A percentile compares a stretch with the other conserved stretches of the same genome.
phyloP scores from a whole-genome alignment of 768 basidiomycete species.

The Tulasnella sp. region DNA sequence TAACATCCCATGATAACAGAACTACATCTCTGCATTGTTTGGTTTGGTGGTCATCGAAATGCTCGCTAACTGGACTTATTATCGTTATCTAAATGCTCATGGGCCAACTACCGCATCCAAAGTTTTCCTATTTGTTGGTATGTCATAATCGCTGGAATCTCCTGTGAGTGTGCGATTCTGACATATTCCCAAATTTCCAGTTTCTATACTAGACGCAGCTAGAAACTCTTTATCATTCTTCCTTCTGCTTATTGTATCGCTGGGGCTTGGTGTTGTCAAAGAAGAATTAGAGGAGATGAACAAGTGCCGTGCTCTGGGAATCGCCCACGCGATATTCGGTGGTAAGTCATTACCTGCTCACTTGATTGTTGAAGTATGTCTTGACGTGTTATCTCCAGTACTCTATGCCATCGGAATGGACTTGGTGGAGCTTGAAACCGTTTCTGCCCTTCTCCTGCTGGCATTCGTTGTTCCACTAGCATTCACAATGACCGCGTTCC shows the following conservation, averaged over 20 bases:
- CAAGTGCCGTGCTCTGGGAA: conserved; percentile 66
- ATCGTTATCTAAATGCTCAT: conserved; percentile 86
- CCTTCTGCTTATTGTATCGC: conserved; percentile 80
- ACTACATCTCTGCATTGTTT: conserved; percentile 83
- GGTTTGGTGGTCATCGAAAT: conserved; percentile 85
- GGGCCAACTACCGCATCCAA: conserved; percentile 60
- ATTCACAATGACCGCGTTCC: conserved; percentile 88
- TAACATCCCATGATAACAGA: conserved; percentile 31
- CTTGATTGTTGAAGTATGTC: not conserved
- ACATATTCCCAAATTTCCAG: conserved; percentile 28
- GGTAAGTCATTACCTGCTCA: conserved; percentile 38
- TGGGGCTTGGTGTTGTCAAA: conserved; percentile 84
- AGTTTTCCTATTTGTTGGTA: conserved; percentile 86
- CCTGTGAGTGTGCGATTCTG: no score
- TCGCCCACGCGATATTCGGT: conserved; percentile 84
- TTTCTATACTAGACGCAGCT: conserved; percentile 90
- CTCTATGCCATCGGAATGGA: conserved; percentile 93
- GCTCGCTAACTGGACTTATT: conserved; percentile 88
- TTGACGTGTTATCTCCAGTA: conserved; percentile 33
- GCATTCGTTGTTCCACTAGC: conserved; percentile 90
- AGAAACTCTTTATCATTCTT: conserved; percentile 93
- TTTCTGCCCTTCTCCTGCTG: conserved; percentile 69
- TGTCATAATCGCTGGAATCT: conserved; percentile 23
- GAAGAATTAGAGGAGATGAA: conserved; percentile 85
- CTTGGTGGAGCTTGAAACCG: conserved; percentile 80